These are phyloP conservation scores for Catunica adiposa DNA, from an alignment of 2,329 filamentous ascomycete species.

Conservation along the genomic window DNA sequence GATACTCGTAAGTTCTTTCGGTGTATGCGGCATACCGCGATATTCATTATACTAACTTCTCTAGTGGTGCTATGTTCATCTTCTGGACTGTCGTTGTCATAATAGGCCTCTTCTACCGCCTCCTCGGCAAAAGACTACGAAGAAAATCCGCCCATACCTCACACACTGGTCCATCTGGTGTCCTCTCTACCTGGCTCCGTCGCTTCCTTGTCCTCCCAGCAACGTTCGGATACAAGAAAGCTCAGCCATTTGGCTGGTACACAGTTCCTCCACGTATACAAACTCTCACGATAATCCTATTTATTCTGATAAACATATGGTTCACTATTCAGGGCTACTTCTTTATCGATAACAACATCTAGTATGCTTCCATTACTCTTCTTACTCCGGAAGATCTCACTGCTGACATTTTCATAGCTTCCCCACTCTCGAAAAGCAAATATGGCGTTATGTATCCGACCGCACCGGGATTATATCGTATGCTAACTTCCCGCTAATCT, in stretches of 20 bases:
- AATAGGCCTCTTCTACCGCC: slow-evolving; percentile 23
- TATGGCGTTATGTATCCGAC: slow-evolving; percentile 41
- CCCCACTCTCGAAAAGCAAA: slow-evolving; percentile 21
- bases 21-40: background rate
- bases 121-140: background rate
- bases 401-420: slow-evolving; percentile 20
- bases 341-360: slow-evolving; percentile 24
- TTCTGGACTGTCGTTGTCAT: slow-evolving; percentile 27
- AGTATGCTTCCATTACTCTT: slow-evolving; percentile 19
- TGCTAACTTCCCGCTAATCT: slow-evolving; percentile 46
- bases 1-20: background rate
- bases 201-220: slow-evolving; percentile 25
- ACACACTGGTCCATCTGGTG: background rate
- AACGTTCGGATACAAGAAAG: slow-evolving; percentile 27
- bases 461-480: slow-evolving; percentile 48
- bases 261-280: slow-evolving; percentile 30
- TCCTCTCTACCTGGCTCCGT: slow-evolving; percentile 19
- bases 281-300: slow-evolving; percentile 24
- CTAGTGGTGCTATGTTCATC: slow-evolving; percentile 5
- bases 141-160: background rate
- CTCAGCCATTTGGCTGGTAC: slow-evolving; percentile 29
- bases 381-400: background rate
- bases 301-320: slow-evolving; percentile 24
- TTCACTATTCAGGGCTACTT: slow-evolving; percentile 24
- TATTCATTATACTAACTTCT: background rate